A percentile compares a stretch with the other conserved stretches of the same genome.
phyloP scores from a whole-genome alignment of 257 asterid species.

The Ajuga chamaepitys region DNA sequence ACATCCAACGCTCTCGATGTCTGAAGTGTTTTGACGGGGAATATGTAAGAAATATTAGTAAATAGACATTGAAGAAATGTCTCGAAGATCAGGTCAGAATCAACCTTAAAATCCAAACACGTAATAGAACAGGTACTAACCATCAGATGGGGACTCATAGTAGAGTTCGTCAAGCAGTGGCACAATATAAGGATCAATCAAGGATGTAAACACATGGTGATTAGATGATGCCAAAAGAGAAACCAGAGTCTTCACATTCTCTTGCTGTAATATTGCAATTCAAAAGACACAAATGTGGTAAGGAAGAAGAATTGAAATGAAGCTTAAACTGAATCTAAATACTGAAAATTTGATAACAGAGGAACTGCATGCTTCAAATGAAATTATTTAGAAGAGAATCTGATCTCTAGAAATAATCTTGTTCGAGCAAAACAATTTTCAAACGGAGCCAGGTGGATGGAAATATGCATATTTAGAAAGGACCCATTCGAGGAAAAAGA shows the following conservation, averaged over 20 bases:
- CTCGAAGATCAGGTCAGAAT: background rate
- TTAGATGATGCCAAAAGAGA: constrained; percentile 55
- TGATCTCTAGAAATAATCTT: background rate
- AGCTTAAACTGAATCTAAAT: background rate
- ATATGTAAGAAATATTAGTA: constrained; percentile 1
- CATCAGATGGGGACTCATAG: constrained; percentile 31
- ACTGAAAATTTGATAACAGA: background rate
- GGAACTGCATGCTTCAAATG: background rate
- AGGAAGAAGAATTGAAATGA: background rate
- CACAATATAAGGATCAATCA: constrained; percentile 43
- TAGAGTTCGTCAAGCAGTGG: constrained; percentile 64
- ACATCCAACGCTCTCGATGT: constrained; percentile 41
- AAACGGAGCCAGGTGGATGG: background rate
- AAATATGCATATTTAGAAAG: background rate
- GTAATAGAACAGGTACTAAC: constrained; percentile 29
- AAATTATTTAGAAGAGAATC: background rate
- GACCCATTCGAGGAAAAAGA: background rate
- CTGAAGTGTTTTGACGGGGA: constrained; percentile 25
- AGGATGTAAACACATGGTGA: constrained; percentile 46
- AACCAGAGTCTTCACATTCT: constrained; percentile 30
- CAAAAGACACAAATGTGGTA: background rate
- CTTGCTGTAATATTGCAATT: constrained; percentile 29
- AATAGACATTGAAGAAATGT: background rate
- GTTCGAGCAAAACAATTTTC: background rate
- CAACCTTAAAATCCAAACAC: background rate